Conservation (phyloP, 371 early-diverging fungal genomes). For the Zychaea mexicana region DNA sequence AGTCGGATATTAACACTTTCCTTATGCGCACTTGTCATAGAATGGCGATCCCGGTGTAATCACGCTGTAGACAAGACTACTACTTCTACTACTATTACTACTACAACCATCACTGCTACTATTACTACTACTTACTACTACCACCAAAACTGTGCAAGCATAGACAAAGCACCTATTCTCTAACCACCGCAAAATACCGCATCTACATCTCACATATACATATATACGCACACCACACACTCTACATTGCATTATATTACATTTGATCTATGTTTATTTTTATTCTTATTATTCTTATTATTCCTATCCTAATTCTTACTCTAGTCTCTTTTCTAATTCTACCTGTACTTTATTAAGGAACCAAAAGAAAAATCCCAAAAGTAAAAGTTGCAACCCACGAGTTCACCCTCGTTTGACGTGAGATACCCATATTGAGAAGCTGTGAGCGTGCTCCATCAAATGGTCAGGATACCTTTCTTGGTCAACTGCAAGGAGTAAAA, state of each 20-base stretch:
- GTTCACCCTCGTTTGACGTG: background rate
- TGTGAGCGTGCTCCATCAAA: background rate
- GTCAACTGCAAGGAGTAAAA: background rate
- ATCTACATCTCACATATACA: background rate
- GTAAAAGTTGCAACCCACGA: slow-evolving; percentile 1
- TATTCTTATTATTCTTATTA: background rate
- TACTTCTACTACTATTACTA: too few relatives aligned
- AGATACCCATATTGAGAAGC: slow-evolving; percentile 1
- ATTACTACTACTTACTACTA: background rate
- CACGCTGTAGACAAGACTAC: slow-evolving; percentile 16
- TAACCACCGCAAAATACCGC: background rate
- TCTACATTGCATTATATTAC: background rate
- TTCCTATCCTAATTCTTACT: background rate
- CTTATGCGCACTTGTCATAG: slow-evolving; percentile 8
- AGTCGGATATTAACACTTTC: background rate
- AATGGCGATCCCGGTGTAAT: slow-evolving; percentile 20
- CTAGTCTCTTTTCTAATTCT: background rate
- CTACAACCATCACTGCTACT: too few relatives aligned
- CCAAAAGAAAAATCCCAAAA: background rate
- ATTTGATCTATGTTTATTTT: background rate
- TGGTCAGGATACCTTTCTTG: background rate
- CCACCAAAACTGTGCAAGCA: too few relatives aligned
- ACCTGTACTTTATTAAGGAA: background rate
- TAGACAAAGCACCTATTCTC: slow-evolving; percentile 5
- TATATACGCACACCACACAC: background rate